A percentile compares a stretch with the other conserved stretches of the same genome.
These are phyloP conservation scores for Coccomyxa sp. DNA, from an alignment of 139 green algal species.

Conservation along the genomic window DNA sequence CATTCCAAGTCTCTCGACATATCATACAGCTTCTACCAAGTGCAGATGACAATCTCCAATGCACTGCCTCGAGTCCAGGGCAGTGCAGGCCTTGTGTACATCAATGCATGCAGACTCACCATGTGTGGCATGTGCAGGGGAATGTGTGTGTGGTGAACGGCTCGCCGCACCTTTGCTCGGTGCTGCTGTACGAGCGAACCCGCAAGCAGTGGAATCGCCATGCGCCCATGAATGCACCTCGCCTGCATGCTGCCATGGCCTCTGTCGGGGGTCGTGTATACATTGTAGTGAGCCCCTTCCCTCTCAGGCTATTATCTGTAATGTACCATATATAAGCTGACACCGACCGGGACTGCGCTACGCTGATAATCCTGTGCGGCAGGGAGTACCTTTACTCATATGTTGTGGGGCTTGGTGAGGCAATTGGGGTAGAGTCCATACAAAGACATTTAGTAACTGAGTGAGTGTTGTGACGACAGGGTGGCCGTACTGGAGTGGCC, in stretches of 20 bases:
- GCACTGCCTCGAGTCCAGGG: constrained; percentile 12
- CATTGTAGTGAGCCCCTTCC: no score
- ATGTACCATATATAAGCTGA: no score
- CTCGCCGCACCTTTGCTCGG: constrained; percentile 4
- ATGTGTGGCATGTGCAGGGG: not conserved
- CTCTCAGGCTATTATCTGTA: no score
- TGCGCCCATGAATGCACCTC: not conserved
- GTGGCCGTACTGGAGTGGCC: constrained; percentile 21
- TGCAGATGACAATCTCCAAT: not conserved
- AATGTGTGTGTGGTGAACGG: constrained; percentile 10
- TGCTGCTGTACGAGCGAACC: constrained; percentile 14
- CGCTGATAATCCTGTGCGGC: not conserved
- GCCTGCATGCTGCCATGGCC: constrained; percentile 36
- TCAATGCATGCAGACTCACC: no score
- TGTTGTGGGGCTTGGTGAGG: not conserved
- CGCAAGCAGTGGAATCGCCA: not conserved
- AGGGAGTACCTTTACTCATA: not conserved
- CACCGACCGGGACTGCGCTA: no score
- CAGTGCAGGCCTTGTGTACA: constrained; percentile 30
- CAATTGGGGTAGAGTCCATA: not conserved
- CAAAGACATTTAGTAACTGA: no score
- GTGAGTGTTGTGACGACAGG: constrained; percentile 7
- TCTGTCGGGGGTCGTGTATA: constrained; percentile 11
- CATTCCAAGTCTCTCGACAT: not conserved
- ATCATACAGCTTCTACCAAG: constrained; percentile 3